These are phyloP conservation scores for Blastobotrys apis DNA, from an alignment of 1,139 yeast genomes.

Conservation along the genomic window DNA sequence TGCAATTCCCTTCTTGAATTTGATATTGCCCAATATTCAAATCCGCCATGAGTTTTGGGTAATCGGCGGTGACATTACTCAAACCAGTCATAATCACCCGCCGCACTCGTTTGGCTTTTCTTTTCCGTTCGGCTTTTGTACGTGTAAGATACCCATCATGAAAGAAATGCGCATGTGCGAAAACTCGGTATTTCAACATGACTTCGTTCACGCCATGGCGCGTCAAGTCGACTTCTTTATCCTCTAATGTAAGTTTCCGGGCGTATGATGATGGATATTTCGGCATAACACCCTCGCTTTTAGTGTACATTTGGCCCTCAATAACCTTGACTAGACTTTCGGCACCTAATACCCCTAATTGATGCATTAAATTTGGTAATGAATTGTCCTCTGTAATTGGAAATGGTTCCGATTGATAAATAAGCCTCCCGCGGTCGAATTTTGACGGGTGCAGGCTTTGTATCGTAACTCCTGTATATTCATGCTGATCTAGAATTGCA, in stretches of 20 bases:
- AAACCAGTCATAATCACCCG: constrained; percentile 10
- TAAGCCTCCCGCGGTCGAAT: constrained; percentile 74
- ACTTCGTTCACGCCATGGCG: constrained; percentile 40
- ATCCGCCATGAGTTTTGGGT: not conserved
- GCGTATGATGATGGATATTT: constrained; percentile 44
- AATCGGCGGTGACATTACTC: constrained; percentile 5
- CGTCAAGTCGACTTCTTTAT: constrained; percentile 47
- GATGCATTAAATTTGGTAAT: constrained; percentile 41
- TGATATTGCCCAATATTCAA: constrained; percentile 11
- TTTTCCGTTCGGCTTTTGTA: constrained; percentile 9
- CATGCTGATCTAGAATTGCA: constrained; percentile 63
- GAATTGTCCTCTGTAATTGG: constrained; percentile 43
- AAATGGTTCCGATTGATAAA: constrained; percentile 52
- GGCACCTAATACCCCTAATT: constrained; percentile 59
- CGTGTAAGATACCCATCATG: constrained; percentile 33
- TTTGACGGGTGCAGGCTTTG: constrained; percentile 86
- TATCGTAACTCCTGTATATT: constrained; percentile 73
- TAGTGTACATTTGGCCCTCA: constrained; percentile 35
- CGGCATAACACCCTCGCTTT: constrained; percentile 8
- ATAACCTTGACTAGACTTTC: constrained; percentile 48
- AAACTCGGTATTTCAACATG: constrained; percentile 46
- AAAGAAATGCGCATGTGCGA: constrained; percentile 57
- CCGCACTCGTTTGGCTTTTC: not conserved
- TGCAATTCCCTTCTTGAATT: constrained; percentile 9
- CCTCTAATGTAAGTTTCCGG: constrained; percentile 45